phyloP scores from a whole-genome alignment of 225 moss, liverwort and hornwort species.

The Asterella californica region DNA sequence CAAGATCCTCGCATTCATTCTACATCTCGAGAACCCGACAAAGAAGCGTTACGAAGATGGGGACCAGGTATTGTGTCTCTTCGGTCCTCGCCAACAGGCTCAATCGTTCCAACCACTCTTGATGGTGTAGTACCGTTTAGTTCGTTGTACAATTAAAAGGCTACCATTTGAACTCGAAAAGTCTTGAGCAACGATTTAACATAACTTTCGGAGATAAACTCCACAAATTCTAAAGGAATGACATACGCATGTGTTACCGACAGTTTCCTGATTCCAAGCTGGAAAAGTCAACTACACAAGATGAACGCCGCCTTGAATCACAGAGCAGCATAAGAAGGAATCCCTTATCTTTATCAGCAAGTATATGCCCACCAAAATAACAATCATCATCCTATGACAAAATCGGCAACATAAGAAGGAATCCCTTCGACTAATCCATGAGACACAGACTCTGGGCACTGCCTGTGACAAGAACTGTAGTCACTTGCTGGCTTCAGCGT shows the following conservation, averaged over 20 bases:
- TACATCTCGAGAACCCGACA: too few species aligned
- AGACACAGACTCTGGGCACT: constrained; percentile 10
- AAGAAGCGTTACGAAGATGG: too few species aligned
- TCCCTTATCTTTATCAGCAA: neutral
- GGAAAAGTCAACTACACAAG: neutral
- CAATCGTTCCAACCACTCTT: too few species aligned
- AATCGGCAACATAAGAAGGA: neutral
- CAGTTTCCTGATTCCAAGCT: neutral
- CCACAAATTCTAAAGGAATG: neutral
- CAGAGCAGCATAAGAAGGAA: too few species aligned
- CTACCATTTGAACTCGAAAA: too few species aligned
- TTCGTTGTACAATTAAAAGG: too few species aligned
- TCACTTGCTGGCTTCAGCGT: constrained; percentile 1
- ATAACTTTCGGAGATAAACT: neutral
- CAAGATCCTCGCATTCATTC: too few species aligned
- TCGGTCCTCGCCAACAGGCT: too few species aligned
- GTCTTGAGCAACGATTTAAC: too few species aligned
- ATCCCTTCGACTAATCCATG: neutral
- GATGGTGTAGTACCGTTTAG: too few species aligned
- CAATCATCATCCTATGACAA: neutral
- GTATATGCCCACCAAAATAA: constrained; percentile 1
- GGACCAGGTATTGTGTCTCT: too few species aligned
- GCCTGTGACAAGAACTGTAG: neutral
- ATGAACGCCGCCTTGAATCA: neutral
- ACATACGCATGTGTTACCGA: neutral